Base-by-base conservation (phyloP, 768 basidiomycete species). In the Tylopilus sp. region DNA sequence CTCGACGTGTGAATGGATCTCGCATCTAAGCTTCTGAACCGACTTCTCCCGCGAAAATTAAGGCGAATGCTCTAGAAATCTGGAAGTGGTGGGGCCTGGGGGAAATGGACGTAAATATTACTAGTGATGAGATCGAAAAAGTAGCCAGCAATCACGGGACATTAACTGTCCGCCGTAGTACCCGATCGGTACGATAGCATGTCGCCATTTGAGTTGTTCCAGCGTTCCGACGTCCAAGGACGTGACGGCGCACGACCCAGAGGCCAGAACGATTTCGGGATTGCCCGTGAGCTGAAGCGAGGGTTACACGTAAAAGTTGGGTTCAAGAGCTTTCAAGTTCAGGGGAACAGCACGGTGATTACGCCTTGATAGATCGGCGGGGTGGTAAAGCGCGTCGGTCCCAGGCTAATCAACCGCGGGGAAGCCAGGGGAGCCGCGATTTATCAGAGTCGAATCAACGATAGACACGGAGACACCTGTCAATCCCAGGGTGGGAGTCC, bases 31-130 rank as follows among this genome's bases (percentile, higher is more conserved):
- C 24, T 13, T 45, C 17, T n/a, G n/a, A n/a, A n/a, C n/a, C n/a
- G 6, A 30, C 63, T 67, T 65, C 65, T 65, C 65, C 64, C 64
- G 64, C 63, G 63, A 65, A 55, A 56, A 57, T 67, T 53, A 30
- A 24, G n/a, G 21, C 24, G 25, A 37, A 36, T n/a, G n/a, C n/a
- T n/a, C n/a, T n/a, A n/a, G n/a, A 28, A 37, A 45, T 14, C 22
- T 13, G 31, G 38, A 11, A 9, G 21, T 26, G 19, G 4, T n/a
- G n/a, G n/a, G n/a, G n/a, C n/a, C n/a, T n/a, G n/a, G n/a, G n/a
- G n/a, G n/a, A n/a, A n/a, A n/a, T n/a, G n/a, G n/a, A n/a, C n/a
- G n/a, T n/a, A n/a, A n/a, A n/a, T n/a, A 21, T 13, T 14, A 12
- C 31, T 1, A 24, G 22, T n/a, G n/a, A n/a, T n/a, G n/a, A n/a